These are phyloP conservation scores for Aplosporella prunicola DNA, from an alignment of 2,329 filamentous ascomycete genomes.

Conservation along the genomic window DNA sequence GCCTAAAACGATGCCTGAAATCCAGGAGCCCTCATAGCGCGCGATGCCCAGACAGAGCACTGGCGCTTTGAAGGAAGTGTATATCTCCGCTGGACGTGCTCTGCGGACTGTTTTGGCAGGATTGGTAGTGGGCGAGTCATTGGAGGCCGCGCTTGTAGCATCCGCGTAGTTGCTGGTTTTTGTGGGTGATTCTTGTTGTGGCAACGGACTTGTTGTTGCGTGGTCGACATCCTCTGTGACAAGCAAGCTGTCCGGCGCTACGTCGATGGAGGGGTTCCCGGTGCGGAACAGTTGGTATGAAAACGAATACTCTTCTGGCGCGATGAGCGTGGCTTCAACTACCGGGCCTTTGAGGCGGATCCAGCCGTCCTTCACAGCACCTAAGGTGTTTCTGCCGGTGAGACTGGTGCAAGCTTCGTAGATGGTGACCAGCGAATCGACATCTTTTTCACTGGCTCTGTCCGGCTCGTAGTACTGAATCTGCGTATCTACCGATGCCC, in stretches of 20 bases:
- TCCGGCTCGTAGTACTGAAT: constrained; percentile 18
- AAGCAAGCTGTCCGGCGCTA: constrained; percentile 23
- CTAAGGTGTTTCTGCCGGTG: constrained; percentile 21
- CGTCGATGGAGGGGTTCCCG: constrained; percentile 19
- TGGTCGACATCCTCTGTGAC: constrained; percentile 12
- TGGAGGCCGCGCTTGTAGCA: constrained; percentile 5
- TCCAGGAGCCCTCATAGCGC: constrained; percentile 19
- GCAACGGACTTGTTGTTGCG: no score
- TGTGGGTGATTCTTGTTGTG: no score
- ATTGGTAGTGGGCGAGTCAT: no score
- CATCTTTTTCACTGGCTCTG: constrained; percentile 17
- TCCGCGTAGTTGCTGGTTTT: no score
- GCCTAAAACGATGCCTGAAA: constrained; percentile 21
- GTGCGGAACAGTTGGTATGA: constrained; percentile 22
- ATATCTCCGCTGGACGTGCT: constrained; percentile 14
- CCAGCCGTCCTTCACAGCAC: constrained; percentile 18
- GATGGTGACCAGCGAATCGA: constrained; percentile 15
- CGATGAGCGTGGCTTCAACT: constrained; percentile 15
- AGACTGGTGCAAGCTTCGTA: constrained; percentile 14
- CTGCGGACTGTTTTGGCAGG: constrained; percentile 20
- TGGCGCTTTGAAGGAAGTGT: constrained; percentile 15
- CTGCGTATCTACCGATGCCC: constrained; percentile 22
- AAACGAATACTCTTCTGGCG: constrained; percentile 12
- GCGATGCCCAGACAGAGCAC: constrained; percentile 22
- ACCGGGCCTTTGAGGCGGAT: constrained; percentile 19